phyloP scores from a whole-genome alignment of 148 eudicot genomes.

The Rhododendron molle region DNA sequence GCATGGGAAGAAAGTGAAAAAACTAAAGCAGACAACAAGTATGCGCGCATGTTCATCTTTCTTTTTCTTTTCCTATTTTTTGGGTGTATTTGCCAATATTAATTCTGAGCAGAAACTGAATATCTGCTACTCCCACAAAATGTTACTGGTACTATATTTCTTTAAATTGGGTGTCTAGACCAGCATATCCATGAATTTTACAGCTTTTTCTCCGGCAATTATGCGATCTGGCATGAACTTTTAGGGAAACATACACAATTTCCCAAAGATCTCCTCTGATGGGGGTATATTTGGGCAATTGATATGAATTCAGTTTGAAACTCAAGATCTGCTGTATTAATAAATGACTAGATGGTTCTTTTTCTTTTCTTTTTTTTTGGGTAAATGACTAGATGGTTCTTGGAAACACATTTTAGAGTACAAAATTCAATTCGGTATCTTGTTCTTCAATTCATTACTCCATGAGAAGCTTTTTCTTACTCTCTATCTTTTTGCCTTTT shows the following conservation, averaged over 20 bases:
- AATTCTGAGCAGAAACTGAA: no score
- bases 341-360: not conserved
- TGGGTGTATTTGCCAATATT: no score
- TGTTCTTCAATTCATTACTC: not conserved
- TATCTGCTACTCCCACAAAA: no score
- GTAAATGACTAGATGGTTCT: no score
- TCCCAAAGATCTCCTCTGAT: no score
- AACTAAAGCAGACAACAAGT: constrained; percentile 63
- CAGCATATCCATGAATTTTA: not conserved
- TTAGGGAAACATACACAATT: no score
- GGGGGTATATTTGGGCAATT: no score
- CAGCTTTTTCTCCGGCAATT: no score
- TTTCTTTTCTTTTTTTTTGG: no score
- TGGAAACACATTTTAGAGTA: not conserved
- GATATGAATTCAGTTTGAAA: not conserved
- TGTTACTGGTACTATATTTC: no score
- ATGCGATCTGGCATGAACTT: no score
- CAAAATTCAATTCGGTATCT: not conserved
- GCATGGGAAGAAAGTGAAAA: constrained; percentile 83
- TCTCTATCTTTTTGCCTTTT: not conserved
- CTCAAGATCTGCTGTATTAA: not conserved
- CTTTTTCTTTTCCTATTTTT: not conserved
- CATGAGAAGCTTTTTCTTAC: not conserved
- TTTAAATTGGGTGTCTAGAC: not conserved
- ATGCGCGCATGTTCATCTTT: not conserved